Evolutionary conservation across 2,329 filamentous ascomycete genomes (phyloP), one percentile per base, ranked within the genome.

Genomic region (Bipolaris victoriae): DNA sequence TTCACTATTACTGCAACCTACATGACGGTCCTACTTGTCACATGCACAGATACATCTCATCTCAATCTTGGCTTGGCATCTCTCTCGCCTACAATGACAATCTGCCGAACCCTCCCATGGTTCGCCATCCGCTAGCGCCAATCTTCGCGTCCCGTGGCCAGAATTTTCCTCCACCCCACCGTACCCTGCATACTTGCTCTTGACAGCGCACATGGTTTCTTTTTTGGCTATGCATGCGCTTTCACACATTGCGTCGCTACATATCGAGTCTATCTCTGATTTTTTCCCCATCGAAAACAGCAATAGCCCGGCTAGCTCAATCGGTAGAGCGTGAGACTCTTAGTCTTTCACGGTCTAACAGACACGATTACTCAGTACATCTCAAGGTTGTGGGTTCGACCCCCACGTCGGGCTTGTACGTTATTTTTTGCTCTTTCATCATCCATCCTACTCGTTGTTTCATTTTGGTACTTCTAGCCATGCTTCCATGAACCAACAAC

Each of bases 311-410:
- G 62, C 55, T 64, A 59, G 62, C 71, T 72, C 70, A 75, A 76
- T 76, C 74, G 74, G 73, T 76, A 76, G 74, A 74, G 74, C 74
- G 71, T 76, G 68, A 76, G 74, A 75, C 73, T 76, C 73, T 76
- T 76, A 75, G 56, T 43, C 40, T 29, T 63, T 68, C 59, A 62
- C 59, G 52, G 39, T 54, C 59, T 52, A 43, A 59, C 33, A 60
- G 50, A 55, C 58, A 60, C 62, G 67, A 67, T 67, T 67, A 45
- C 47, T 55, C 39, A 51, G 52, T 55, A 55, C 47, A 56, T 56
- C 53, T 56, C 53, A 56, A 56, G 53, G 53, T 56, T 56, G 53
- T 56, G 53, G 53, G 53, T 56, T 56, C 53, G 53, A 56, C 53
- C 53, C 53, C 53, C 53, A 56, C 53, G 53, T 56, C 53, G 53